A percentile compares a stretch with the other conserved stretches of the same genome.
Conservation (phyloP, 305 asterid genomes). For the Fraxinus platypoda region DNA sequence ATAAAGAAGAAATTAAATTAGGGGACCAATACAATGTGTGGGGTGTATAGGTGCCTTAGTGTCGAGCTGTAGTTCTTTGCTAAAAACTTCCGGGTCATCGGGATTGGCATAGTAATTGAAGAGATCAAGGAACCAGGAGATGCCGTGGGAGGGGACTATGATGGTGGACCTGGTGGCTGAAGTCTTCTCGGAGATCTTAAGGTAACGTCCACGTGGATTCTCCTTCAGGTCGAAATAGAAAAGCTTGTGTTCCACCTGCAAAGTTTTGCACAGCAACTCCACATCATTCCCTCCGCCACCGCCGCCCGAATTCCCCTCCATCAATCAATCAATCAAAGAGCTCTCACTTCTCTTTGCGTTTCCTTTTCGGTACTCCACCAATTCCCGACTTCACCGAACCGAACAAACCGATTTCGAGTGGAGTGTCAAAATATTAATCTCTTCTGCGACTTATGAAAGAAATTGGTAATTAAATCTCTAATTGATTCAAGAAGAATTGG, state of each 20-base stretch:
- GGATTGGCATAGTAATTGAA: constrained; percentile 92
- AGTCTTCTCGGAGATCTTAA: constrained; percentile 94
- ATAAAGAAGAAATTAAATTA: neutral
- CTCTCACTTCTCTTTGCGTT: neutral
- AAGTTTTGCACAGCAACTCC: constrained; percentile 80
- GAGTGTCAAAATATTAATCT: neutral
- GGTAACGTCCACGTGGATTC: constrained; percentile 91
- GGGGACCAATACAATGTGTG: neutral
- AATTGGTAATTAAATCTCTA: neutral
- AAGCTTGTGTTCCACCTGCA: constrained; percentile 95
- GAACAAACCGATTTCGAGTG: neutral
- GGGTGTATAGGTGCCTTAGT: constrained; percentile 55
- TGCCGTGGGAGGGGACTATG: constrained; percentile 86
- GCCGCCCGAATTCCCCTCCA: constrained; percentile 79
- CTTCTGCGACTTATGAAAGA: neutral
- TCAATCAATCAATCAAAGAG: constrained; percentile 20
- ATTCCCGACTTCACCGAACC: neutral
- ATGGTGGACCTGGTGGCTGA: constrained; percentile 95
- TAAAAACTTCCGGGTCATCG: constrained; percentile 68
- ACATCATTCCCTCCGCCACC: constrained; percentile 77
- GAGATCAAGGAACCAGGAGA: constrained; percentile 94
- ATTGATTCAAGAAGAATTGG: neutral
- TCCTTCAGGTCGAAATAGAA: constrained; percentile 96
- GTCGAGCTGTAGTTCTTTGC: constrained; percentile 95
- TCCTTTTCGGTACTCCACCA: neutral